These are phyloP conservation scores for Pichiaceae sp. DNA, from an alignment of 1,139 yeast species.

Conservation along the genomic window DNA sequence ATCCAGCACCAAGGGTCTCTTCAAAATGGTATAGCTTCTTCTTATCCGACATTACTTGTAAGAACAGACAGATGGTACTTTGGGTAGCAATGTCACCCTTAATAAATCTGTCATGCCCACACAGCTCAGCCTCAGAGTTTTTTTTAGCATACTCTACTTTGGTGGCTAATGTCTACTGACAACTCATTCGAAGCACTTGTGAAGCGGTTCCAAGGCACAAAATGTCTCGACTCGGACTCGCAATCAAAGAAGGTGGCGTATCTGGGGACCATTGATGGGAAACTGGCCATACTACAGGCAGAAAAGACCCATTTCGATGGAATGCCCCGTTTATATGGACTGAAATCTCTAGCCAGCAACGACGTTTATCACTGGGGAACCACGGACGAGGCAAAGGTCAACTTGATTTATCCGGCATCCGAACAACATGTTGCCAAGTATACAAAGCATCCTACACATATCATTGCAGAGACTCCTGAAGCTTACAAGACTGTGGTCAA, in stretches of 20 bases:
- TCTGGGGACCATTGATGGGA: slow-evolving; percentile 52
- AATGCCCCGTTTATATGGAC: slow-evolving; percentile 12
- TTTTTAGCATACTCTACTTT: too few relatives aligned
- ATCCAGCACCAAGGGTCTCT: slow-evolving; percentile 49
- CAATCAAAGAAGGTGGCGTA: slow-evolving; percentile 56
- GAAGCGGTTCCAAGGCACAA: slow-evolving; percentile 30
- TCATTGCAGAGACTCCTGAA: slow-evolving; percentile 75
- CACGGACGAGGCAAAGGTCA: slow-evolving; percentile 61
- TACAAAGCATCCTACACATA: slow-evolving; percentile 45
- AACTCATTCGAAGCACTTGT: slow-evolving; percentile 21
- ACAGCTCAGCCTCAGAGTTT: too few relatives aligned
- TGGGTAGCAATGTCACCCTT: too few relatives aligned
- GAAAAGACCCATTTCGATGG: slow-evolving; percentile 66
- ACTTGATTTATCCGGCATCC: slow-evolving; percentile 84
- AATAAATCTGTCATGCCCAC: too few relatives aligned
- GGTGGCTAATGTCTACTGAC: too few relatives aligned
- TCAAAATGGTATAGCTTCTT: slow-evolving; percentile 42
- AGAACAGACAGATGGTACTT: not conserved
- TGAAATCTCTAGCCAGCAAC: slow-evolving; percentile 38
- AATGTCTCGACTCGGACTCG: slow-evolving; percentile 47
- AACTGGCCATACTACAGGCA: slow-evolving; percentile 62
- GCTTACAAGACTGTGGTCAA: slow-evolving; percentile 51
- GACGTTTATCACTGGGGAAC: slow-evolving; percentile 84
- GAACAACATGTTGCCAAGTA: slow-evolving; percentile 75
- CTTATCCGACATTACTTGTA: slow-evolving; percentile 13